Percentiles rank a stretch among this genome's conserved stretches.
Conservation (phyloP, 345 rosid genomes). For the Salix dunnii region DNA sequence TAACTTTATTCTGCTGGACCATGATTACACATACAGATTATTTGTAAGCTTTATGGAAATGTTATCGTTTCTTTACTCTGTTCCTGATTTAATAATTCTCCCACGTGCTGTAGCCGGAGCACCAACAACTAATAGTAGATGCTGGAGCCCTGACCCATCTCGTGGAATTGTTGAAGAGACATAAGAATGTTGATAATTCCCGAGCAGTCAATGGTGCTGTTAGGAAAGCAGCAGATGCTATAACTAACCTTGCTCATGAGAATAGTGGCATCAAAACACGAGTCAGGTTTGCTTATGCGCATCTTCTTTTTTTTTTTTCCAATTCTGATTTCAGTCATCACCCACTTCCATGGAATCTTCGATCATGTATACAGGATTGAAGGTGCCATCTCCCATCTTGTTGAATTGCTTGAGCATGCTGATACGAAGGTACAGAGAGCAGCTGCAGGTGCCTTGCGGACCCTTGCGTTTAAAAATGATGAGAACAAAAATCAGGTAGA, state of each 20-base stretch:
- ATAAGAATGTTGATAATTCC: constrained; percentile 21
- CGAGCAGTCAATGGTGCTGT: constrained; percentile 37
- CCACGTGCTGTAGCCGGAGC: constrained; percentile 41
- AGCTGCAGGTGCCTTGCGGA: constrained; percentile 72
- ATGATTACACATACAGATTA: not conserved
- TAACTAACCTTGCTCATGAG: constrained; percentile 72
- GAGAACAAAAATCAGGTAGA: constrained; percentile 65
- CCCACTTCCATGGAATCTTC: constrained; percentile 8
- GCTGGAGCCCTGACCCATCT: constrained; percentile 65
- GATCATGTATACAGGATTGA: constrained; percentile 41
- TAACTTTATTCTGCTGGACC: not conserved
- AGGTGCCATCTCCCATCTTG: constrained; percentile 73
- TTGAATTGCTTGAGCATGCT: constrained; percentile 49
- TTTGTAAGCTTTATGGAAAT: not conserved
- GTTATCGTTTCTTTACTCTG: not conserved
- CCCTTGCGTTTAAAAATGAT: constrained; percentile 70
- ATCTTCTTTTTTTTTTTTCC: not conserved
- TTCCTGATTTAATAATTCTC: not conserved
- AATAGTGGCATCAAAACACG: constrained; percentile 54
- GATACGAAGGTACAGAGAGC: constrained; percentile 73
- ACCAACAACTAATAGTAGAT: constrained; percentile 69
- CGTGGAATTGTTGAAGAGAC: constrained; percentile 50
- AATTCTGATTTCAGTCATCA: not conserved
- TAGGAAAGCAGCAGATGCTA: constrained; percentile 75
- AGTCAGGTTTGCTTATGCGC: constrained; percentile 45